Evolutionary conservation across 192 early-diverging fungal genomes (phyloP).

Genomic region (Backusella westeae): DNA sequence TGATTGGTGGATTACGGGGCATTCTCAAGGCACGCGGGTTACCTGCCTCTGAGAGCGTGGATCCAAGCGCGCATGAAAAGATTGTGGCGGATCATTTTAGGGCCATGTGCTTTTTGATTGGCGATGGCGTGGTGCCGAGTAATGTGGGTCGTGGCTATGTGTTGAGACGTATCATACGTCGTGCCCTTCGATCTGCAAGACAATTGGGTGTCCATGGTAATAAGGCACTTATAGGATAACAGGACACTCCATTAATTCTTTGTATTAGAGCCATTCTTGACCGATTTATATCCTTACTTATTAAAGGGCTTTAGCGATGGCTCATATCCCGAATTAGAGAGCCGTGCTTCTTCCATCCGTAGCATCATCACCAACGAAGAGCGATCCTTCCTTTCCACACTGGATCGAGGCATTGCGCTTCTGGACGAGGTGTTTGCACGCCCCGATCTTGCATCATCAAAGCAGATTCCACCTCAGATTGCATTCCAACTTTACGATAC

Average conservation of each 20-base stretch:
- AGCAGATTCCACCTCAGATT: slow-evolving; percentile 40
- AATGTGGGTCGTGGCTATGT: slow-evolving; percentile 59
- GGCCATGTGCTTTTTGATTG: slow-evolving; percentile 55
- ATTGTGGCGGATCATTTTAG: slow-evolving; percentile 59
- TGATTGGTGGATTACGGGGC: slow-evolving; percentile 42
- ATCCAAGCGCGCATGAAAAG: slow-evolving; percentile 46
- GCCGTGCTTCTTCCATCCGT: slow-evolving; percentile 40
- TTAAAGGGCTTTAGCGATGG: slow-evolving; percentile 36
- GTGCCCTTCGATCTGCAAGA: slow-evolving; percentile 53
- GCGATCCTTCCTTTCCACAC: slow-evolving; percentile 43
- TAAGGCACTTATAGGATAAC: no score
- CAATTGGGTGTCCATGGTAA: slow-evolving; percentile 53
- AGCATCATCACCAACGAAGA: slow-evolving; percentile 48
- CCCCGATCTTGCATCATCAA: slow-evolving; percentile 31
- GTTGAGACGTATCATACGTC: slow-evolving; percentile 55
- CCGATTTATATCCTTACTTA: slow-evolving; percentile 45
- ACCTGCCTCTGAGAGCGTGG: slow-evolving; percentile 3
- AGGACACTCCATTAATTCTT: no score
- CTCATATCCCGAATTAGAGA: slow-evolving; percentile 41
- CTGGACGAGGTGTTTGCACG: slow-evolving; percentile 45
- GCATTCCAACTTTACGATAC: slow-evolving; percentile 59
- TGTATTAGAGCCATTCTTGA: slow-evolving; percentile 47
- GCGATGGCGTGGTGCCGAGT: slow-evolving; percentile 57
- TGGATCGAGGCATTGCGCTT: slow-evolving; percentile 46
- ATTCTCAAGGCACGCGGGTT: slow-evolving; percentile 37